Evolutionary conservation across 192 early-diverging fungal species (phyloP).

Genomic region (Obelidium mucronatum): DNA sequence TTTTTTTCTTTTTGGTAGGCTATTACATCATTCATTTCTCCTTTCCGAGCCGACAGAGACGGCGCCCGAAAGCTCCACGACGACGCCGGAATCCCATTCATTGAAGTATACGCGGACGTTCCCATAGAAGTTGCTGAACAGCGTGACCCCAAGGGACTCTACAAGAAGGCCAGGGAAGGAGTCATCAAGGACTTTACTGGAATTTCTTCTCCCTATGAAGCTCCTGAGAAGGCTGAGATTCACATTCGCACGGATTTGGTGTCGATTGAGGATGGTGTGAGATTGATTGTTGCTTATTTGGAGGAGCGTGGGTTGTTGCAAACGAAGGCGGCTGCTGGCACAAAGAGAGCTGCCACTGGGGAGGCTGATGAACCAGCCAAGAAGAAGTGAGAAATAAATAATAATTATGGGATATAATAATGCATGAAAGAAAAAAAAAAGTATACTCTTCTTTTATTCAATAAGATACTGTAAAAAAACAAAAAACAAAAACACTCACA

Average conservation of each 20-base stretch:
- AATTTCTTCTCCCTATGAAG: conserved; percentile 92
- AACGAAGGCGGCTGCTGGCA: not conserved
- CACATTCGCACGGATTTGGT: conserved; percentile 82
- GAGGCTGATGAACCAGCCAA: not conserved
- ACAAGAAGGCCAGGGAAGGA: conserved; percentile 93
- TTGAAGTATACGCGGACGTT: conserved; percentile 89
- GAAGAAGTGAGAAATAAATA: not conserved
- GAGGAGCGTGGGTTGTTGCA: not conserved
- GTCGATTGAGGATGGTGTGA: conserved; percentile 74
- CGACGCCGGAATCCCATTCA: conserved; percentile 80
- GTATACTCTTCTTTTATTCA: not conserved
- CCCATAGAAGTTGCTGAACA: conserved; percentile 86
- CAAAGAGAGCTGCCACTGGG: not conserved
- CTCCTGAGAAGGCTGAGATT: conserved; percentile 81
- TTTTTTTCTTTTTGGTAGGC: no score
- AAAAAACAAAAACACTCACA: no score
- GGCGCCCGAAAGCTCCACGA: conserved; percentile 79
- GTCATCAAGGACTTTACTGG: conserved; percentile 98
- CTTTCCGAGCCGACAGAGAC: conserved; percentile 84
- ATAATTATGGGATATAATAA: not conserved
- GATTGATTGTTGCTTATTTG: conserved; percentile 38
- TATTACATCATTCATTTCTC: conserved; percentile 91
- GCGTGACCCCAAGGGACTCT: conserved; percentile 94
- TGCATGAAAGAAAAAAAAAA: not conserved
- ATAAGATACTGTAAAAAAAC: no score